phyloP scores from a whole-genome alignment of 306 rosid genomes.

The Begonia fuchsioides region DNA sequence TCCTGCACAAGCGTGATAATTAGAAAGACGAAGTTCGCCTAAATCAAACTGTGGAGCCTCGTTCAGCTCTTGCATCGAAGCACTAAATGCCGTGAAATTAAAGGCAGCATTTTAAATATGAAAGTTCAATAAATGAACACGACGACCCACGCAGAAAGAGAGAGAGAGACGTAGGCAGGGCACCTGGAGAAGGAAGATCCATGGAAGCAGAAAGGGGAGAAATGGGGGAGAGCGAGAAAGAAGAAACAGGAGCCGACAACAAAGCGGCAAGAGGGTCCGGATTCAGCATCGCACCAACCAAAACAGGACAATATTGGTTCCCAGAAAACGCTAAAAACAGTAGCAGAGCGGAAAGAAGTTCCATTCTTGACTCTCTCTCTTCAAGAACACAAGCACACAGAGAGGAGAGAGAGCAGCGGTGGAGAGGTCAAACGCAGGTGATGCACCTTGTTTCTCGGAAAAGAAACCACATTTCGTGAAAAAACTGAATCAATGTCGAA shows the following conservation, averaged over 20 bases:
- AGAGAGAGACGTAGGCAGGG: conserved; percentile 7
- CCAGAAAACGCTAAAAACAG: not conserved
- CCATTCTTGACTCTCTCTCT: not conserved
- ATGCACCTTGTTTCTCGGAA: not conserved
- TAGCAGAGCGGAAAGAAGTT: not conserved
- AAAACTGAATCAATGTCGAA: not conserved
- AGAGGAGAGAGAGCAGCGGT: not conserved
- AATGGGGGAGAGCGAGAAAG: conserved; percentile 24
- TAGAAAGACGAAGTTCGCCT: not conserved
- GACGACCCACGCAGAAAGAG: conserved; percentile 7
- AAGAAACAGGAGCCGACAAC: conserved; percentile 13
- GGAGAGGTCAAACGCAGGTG: not conserved
- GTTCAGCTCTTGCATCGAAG: no score
- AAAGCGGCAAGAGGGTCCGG: conserved; percentile 22
- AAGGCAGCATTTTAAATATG: not conserved
- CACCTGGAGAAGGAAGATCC: conserved; percentile 58
- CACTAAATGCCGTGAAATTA: not conserved
- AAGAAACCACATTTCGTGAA: not conserved
- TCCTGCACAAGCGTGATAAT: conserved; percentile 22
- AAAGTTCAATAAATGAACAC: conserved; percentile 4
- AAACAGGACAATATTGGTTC: conserved; percentile 14
- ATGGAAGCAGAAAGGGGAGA: conserved; percentile 35
- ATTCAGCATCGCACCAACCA: conserved; percentile 20
- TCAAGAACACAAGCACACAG: not conserved
- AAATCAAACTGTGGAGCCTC: not conserved